These are phyloP conservation scores for Bombardia bombarda DNA, from an alignment of 495 filamentous ascomycete genomes.

Conservation along the genomic window DNA sequence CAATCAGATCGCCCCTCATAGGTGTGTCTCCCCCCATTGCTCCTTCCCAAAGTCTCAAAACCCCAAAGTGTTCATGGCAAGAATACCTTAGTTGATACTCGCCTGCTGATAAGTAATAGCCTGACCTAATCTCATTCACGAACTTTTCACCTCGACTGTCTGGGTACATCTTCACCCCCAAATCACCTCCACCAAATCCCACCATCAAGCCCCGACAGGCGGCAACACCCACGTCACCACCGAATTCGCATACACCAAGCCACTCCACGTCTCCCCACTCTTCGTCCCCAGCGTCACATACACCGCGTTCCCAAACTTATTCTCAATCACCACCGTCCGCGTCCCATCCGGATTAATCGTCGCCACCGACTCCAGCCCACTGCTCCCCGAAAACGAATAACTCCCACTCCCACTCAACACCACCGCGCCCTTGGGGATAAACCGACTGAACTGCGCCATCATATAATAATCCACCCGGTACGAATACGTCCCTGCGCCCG, in stretches of 20 bases:
- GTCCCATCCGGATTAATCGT: conserved; percentile 45
- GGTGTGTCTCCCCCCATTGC: too few relatives aligned
- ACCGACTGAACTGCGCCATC: conserved; percentile 50
- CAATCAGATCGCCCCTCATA: too few relatives aligned
- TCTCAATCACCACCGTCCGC: conserved; percentile 46
- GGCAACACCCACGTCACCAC: conserved; percentile 49
- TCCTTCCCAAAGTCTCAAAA: too few relatives aligned
- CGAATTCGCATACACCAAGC: conserved; percentile 35
- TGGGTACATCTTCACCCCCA: not conserved
- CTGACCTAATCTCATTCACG: too few relatives aligned
- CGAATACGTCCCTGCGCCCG: conserved; percentile 30
- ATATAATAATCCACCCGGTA: conserved; percentile 47
- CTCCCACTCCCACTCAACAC: conserved; percentile 39
- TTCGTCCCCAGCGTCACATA: conserved; percentile 35
- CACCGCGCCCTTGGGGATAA: conserved; percentile 43
- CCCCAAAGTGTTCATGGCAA: too few relatives aligned
- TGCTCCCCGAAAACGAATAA: conserved; percentile 32
- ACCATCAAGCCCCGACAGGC: conserved; percentile 5
- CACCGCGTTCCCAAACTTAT: conserved; percentile 42
- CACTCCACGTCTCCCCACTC: conserved; percentile 45
- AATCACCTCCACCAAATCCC: too few relatives aligned
- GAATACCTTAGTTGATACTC: too few relatives aligned
- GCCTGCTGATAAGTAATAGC: too few relatives aligned
- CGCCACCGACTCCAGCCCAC: conserved; percentile 40
- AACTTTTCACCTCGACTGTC: too few relatives aligned